Evolutionary conservation across 495 filamentous ascomycete genomes (phyloP).

Genomic region (Xylaria acuta): DNA sequence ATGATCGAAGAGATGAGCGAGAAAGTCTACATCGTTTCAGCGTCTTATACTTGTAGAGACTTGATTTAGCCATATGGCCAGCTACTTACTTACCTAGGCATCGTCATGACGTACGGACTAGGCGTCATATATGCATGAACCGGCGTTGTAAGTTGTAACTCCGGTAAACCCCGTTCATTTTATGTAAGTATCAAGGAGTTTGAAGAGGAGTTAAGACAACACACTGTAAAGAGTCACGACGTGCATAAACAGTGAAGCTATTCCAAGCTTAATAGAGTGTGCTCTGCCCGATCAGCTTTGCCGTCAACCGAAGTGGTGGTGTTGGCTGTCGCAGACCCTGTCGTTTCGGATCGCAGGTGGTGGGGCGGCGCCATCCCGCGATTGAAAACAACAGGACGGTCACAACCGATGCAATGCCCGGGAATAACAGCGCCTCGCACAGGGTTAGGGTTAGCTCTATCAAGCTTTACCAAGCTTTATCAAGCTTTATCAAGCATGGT

Average conservation of each 20-base stretch:
- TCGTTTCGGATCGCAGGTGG: neutral
- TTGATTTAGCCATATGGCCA: neutral
- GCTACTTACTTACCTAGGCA: no score
- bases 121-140: neutral
- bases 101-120: neutral
- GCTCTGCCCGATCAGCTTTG: neutral
- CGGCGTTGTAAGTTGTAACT: slow-evolving; percentile 9
- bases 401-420: no score
- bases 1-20: neutral
- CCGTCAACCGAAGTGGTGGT: neutral
- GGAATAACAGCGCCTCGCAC: no score
- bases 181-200: neutral
- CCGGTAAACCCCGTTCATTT: slow-evolving; percentile 16
- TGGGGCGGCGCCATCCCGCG: no score
- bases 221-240: neutral
- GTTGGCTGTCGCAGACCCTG: neutral
- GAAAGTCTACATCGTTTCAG: neutral
- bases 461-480: no score
- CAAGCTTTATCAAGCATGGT: no score
- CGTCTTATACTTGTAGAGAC: neutral
- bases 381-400: no score
- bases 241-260: neutral
- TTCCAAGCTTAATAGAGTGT: neutral
- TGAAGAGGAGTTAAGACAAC: slow-evolving; percentile 4
- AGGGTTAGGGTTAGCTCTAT: no score